A percentile compares a stretch with the other conserved stretches of the same genome.
These are phyloP conservation scores for Eremomyces bilateralis DNA, from an alignment of 495 filamentous ascomycete species.

Conservation along the genomic window DNA sequence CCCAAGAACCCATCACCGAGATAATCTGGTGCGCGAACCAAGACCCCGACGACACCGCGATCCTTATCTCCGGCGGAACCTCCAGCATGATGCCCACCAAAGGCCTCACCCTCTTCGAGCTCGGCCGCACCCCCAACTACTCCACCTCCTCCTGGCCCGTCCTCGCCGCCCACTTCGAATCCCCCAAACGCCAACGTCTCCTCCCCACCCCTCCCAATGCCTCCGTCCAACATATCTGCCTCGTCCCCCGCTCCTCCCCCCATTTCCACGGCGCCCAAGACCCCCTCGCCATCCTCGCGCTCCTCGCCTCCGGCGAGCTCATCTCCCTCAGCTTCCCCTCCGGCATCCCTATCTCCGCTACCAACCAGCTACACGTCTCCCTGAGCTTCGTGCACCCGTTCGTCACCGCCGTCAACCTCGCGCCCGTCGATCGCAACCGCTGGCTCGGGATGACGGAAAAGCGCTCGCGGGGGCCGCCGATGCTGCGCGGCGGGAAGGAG, in stretches of 20 bases:
- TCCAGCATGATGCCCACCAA: slow-evolving; percentile 37
- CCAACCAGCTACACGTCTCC: slow-evolving; percentile 71
- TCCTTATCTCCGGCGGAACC: slow-evolving; percentile 68
- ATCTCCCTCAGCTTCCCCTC: slow-evolving; percentile 77
- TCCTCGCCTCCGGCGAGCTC: slow-evolving; percentile 70
- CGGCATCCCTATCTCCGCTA: slow-evolving; percentile 73
- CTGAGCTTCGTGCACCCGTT: slow-evolving; percentile 77
- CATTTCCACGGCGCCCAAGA: slow-evolving; percentile 77
- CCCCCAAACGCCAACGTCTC: slow-evolving; percentile 40
- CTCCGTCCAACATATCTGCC: slow-evolving; percentile 56
- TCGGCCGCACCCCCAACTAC: slow-evolving; percentile 76
- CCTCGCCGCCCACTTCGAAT: slow-evolving; percentile 52
- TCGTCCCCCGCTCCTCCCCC: slow-evolving; percentile 60
- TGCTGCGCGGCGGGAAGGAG: slow-evolving; percentile 58
- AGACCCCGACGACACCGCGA: slow-evolving; percentile 78
- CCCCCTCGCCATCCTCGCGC: slow-evolving; percentile 58
- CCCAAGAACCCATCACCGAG: slow-evolving; percentile 49
- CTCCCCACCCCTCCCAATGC: slow-evolving; percentile 62
- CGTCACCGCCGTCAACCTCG: slow-evolving; percentile 42
- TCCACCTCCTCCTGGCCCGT: slow-evolving; percentile 76
- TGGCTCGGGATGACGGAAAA: slow-evolving; percentile 84
- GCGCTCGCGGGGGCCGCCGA: slow-evolving; percentile 44
- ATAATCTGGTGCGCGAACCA: slow-evolving; percentile 81
- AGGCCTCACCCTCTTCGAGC: slow-evolving; percentile 69
- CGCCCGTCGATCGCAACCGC: slow-evolving; percentile 45